Percentiles rank a stretch among this genome's conserved stretches.
These are phyloP conservation scores for Selaginella tamariscina DNA, from an alignment of 75 land plant species.

Conservation along the genomic window DNA sequence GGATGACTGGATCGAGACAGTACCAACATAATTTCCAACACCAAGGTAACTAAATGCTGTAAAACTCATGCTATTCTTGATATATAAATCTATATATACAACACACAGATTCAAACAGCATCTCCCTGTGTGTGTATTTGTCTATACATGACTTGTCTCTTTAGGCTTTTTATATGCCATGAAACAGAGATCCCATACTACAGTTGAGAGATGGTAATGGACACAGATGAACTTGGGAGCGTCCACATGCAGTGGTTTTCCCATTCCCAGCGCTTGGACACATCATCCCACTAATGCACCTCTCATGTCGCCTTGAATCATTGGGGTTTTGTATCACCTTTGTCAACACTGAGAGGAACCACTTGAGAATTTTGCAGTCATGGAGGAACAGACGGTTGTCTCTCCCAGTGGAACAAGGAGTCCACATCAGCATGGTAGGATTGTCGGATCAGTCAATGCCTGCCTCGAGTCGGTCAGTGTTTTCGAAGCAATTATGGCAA, in stretches of 20 bases:
- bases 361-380: neutral
- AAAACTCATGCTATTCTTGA: constrained; percentile 43
- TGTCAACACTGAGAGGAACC: constrained; percentile 33
- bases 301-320: constrained; percentile 33
- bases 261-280: constrained; percentile 43
- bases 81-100: no score
- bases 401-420: neutral
- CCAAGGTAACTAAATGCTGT: no score
- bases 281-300: constrained; percentile 37
- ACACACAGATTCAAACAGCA: constrained; percentile 76
- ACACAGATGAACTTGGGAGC: neutral
- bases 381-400: neutral
- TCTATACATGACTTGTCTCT: constrained; percentile 15
- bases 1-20: no score
- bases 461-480: constrained; percentile 16
- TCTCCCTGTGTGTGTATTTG: constrained; percentile 26
- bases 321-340: constrained; percentile 40
- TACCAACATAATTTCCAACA: constrained; percentile 55
- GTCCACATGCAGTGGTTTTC: constrained; percentile 22
- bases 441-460: neutral
- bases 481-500: neutral
- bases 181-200: no score
- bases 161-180: constrained; percentile 25
- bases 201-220: constrained; percentile 12
- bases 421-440: constrained; percentile 15